Evolutionary conservation across 2,329 filamentous ascomycete genomes (phyloP), one percentile per base, ranked within the genome.

Genomic region (Arthrobotrys entomopaga): DNA sequence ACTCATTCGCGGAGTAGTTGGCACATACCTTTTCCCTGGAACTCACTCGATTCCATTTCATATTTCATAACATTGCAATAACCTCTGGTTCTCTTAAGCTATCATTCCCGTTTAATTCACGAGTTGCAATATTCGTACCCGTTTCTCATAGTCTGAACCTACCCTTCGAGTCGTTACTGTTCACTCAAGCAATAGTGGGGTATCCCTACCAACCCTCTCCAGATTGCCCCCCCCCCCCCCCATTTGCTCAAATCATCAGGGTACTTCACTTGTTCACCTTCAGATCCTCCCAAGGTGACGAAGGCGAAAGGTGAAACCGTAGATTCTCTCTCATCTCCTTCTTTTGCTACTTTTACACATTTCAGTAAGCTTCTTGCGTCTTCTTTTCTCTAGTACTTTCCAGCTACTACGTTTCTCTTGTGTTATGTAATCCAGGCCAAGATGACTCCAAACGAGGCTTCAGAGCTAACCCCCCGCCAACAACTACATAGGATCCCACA

Each of bases 391-490:
- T 22, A 56, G 63, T 19, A 53, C 20, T 20, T 53, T 64, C 63
- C 56, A 74, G 63, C 63, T 58, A 7, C 34, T 43, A 29, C 56
- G 13, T 19, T 43, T 46, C 15, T 22, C 50, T 7, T 34, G 10
- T 20, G 40, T 59, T 58, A 49, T 56, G 53, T 66, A 46, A 46
- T 29, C 20, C 26, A n/a, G 53, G 34, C 63, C 46, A 67, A 20
- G 46, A 74, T 74, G 70, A 59, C 70, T 67, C 70, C 43, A 63
- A 42, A 64, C 63, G 43, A 74, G 70, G 63, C 63, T 74, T 43
- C 70, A 54, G 46, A 54, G 43, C 60, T 73, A 60, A 65, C 63
- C 26, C 70, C 34, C 63, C 50, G 52, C 56, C 63, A 67, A 20
- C 63, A 66, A 63, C 52, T 74, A 15, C 57, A 74, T 66, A 74